Evolutionary conservation across 805 yeast species (phyloP).

Genomic region (Lipomyces japonicus): DNA sequence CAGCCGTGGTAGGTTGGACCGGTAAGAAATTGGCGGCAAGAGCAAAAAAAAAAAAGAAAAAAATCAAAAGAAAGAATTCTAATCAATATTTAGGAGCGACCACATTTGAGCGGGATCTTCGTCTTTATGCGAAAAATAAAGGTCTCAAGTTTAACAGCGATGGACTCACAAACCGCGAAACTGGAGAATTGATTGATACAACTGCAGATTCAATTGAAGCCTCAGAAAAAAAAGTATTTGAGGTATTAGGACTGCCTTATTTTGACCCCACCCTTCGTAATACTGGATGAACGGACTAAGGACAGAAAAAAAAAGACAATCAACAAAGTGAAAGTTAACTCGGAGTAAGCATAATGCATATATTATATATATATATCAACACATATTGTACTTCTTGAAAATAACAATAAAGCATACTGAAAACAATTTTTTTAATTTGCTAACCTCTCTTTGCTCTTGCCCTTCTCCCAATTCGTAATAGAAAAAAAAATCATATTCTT

Average conservation of each 20-base stretch:
- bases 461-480: no score
- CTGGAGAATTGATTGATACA: conserved; percentile 16
- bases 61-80: not conserved
- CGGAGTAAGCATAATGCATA: no score
- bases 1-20: conserved; percentile 31
- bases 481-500: no score
- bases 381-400: no score
- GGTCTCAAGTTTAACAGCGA: conserved; percentile 19
- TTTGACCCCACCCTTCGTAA: conserved; percentile 24
- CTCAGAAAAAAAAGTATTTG: conserved; percentile 26
- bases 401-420: no score
- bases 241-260: conserved; percentile 18
- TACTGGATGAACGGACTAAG: conserved; percentile 16
- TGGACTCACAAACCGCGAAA: conserved; percentile 17
- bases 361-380: no score
- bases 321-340: no score
- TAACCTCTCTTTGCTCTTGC: no score
- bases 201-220: conserved; percentile 19
- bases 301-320: no score
- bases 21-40: conserved; percentile 11
- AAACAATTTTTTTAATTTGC: no score
- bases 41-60: not conserved
- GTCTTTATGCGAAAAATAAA: conserved; percentile 10
- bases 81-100: conserved; percentile 17
- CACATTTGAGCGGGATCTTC: conserved; percentile 27